Conservation (phyloP, 2,329 filamentous ascomycete species). For the Botryotinia narcissicola region DNA sequence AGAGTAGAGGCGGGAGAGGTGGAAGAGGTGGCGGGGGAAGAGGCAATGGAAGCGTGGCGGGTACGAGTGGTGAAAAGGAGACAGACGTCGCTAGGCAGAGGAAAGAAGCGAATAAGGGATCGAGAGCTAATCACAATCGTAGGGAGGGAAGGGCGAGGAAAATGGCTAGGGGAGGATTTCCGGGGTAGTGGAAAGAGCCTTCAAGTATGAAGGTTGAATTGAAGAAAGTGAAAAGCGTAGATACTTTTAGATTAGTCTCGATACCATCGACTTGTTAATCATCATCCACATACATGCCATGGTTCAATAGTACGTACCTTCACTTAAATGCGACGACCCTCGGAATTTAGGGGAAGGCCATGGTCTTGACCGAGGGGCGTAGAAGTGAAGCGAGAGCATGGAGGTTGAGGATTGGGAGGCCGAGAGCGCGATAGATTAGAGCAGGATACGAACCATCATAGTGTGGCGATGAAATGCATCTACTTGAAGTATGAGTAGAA, state of each 20-base stretch:
- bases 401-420: background rate
- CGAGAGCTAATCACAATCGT: conserved; percentile 82
- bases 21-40: conserved; percentile 52
- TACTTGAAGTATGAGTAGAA: background rate
- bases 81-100: conserved; percentile 68
- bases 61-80: conserved; percentile 64
- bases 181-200: conserved; percentile 24
- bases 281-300: too few relatives aligned
- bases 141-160: conserved; percentile 67
- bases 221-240: background rate
- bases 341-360: too few relatives aligned
- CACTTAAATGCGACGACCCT: background rate
- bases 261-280: background rate
- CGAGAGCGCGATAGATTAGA: too few relatives aligned
- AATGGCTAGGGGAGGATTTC: conserved; percentile 56
- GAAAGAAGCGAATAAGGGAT: conserved; percentile 81
- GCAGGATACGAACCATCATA: background rate
- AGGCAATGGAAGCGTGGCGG: conserved; percentile 60
- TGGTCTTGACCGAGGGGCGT: background rate
- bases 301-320: background rate
- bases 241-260: background rate
- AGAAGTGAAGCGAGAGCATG: background rate
- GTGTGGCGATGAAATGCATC: too few relatives aligned
- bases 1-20: conserved; percentile 47
- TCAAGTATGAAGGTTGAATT: background rate